Evolutionary conservation across 2,329 filamentous ascomycete species (phyloP), one percentile per base, ranked within the genome.

Genomic region (Chrysoporthe puriensis): DNA sequence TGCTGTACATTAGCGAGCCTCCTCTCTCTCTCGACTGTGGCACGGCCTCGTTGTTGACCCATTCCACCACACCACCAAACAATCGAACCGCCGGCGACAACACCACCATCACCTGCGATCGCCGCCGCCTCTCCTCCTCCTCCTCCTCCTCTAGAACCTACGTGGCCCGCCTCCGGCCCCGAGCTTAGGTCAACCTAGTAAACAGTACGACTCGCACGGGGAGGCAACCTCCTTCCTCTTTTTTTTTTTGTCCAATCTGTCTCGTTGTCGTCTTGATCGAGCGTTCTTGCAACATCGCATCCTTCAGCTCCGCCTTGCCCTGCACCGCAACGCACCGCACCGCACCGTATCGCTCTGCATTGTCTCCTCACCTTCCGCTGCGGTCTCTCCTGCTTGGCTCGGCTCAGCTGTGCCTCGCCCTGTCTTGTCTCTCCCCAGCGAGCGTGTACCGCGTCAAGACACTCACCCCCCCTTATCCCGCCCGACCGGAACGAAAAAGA

Each of bases 111-210:
- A 69, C 67, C 63, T 21, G 36, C 50, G n/a, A 54, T 43, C 46
- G 36, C 16, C 36, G 26, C 26, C 26, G 26, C 26, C 26, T 26
- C 26, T 26, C 26, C 26, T 26, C 26, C 26, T 26, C 26, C 26
- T 26, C 26, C 26, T 26, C 26, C 63, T 34, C n/a, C 43, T 16
- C 54, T 9, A 56, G 34, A 18, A 11, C 48, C 50, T 40, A 57
- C 52, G 43, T n/a, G 40, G 18, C 18, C 16, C 26, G 26, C 40
- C 18, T 50, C 46, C 40, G 59, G 44, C 16, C 32, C 48, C 54
- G 21, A 44, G 21, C 46, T 63, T 61, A 76, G 76, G 71, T 73
- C 68, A 72, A 65, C 69, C 70, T 57, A 56, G 52, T 40, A 60
- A 64, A 66, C 66, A 61, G 68, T 70, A 70, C 68, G 66, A 68